phyloP scores from a whole-genome alignment of 2,329 filamentous ascomycete species.

The Chalaropsis thielavioides region DNA sequence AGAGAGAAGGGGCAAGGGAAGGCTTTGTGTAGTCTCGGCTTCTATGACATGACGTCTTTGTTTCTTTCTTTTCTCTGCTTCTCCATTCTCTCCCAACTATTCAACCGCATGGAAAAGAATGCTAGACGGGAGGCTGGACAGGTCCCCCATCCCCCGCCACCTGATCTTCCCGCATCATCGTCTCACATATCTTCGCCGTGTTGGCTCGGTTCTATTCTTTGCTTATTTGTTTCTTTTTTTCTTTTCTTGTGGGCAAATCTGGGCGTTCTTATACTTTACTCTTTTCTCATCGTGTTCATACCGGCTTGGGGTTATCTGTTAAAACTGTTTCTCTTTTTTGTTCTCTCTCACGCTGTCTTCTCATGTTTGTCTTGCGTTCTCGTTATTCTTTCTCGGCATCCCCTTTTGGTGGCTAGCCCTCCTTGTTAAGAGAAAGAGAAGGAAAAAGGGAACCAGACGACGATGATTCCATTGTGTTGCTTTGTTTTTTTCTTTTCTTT shows the following conservation, averaged over 20 bases:
- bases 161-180: neutral
- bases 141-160: neutral
- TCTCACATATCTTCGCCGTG: constrained; percentile 3
- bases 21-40: neutral
- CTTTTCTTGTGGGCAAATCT: constrained; percentile 11
- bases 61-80: neutral
- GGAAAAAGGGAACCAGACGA: neutral
- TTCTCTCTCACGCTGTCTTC: neutral
- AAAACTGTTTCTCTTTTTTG: constrained; percentile 5
- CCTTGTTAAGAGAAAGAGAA: neutral
- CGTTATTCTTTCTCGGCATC: neutral
- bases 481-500: neutral
- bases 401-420: neutral
- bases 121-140: neutral
- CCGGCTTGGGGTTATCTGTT: constrained; percentile 15
- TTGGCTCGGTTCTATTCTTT: constrained; percentile 6
- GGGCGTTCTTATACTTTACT: constrained; percentile 2
- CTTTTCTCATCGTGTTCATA: constrained; percentile 8
- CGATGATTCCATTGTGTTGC: neutral
- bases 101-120: neutral
- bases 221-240: constrained; percentile 9
- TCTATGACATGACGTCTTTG: neutral
- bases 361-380: constrained; percentile 9
- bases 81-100: neutral
- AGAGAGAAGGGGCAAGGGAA: neutral